Evolutionary conservation across 257 asterid species (phyloP).

Genomic region (Cynanchum wilfordii): DNA sequence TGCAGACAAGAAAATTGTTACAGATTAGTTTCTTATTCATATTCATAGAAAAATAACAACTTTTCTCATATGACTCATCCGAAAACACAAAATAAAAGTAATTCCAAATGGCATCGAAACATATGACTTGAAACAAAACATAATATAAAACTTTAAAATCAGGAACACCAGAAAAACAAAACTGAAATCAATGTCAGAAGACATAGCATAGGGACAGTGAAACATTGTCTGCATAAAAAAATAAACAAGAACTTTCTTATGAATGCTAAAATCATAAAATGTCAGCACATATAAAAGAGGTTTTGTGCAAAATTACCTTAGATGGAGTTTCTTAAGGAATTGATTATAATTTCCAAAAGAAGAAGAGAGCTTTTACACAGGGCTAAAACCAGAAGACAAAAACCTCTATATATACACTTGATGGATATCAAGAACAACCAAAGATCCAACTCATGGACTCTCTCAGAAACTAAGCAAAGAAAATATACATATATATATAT

Average conservation of each 20-base stretch:
- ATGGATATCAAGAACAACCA: neutral
- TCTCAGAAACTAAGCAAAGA: constrained; percentile 35
- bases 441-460: constrained; percentile 23
- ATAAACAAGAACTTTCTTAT: neutral
- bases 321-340: neutral
- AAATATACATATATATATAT: constrained; percentile 22
- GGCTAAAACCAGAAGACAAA: constrained; percentile 10
- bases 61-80: neutral
- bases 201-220: neutral
- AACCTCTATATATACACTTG: constrained; percentile 27
- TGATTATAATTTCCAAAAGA: neutral
- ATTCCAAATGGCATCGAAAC: neutral
- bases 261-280: constrained; percentile 1
- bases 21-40: too few species aligned
- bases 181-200: neutral
- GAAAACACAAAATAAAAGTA: neutral
- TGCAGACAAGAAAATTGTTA: neutral
- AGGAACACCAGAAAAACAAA: neutral
- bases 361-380: neutral
- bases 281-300: neutral
- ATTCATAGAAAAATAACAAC: too few species aligned
- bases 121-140: neutral
- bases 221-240: neutral
- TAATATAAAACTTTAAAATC: neutral
- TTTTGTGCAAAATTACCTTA: constrained; percentile 13